A percentile compares a stretch with the other conserved stretches of the same genome.
These are phyloP conservation scores for Kazachstania psychrophila DNA, from an alignment of 805 yeast species.

Conservation along the genomic window DNA sequence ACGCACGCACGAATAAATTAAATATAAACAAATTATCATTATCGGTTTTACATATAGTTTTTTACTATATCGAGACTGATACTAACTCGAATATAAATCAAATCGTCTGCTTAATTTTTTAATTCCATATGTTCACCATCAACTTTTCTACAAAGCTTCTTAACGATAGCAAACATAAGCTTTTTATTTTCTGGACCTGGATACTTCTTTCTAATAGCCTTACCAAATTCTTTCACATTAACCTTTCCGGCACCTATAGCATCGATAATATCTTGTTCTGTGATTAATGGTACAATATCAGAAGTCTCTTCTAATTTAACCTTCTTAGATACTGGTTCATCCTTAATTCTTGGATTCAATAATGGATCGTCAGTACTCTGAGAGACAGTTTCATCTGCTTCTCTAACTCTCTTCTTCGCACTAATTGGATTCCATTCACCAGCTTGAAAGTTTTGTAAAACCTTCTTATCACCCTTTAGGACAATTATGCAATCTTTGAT, in stretches of 20 bases:
- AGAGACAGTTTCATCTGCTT: slow-evolving; percentile 2
- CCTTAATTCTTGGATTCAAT: slow-evolving; percentile 2
- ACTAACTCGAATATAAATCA: too few relatives aligned
- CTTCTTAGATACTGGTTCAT: slow-evolving; percentile 32
- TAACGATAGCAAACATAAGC: slow-evolving; percentile 25
- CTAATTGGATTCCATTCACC: slow-evolving; percentile 77
- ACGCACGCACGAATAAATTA: too few relatives aligned
- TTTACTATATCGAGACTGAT: too few relatives aligned
- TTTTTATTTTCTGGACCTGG: slow-evolving; percentile 27
- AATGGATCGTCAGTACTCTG: slow-evolving; percentile 1
- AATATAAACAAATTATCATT: too few relatives aligned
- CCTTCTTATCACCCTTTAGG: slow-evolving; percentile 52
- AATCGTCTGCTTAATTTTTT: slow-evolving; percentile 10
- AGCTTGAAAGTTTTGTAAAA: slow-evolving; percentile 56
- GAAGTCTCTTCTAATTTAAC: slow-evolving; percentile 29
- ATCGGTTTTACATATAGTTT: too few relatives aligned
- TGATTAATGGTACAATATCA: slow-evolving; percentile 34
- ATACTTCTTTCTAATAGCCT: slow-evolving; percentile 47
- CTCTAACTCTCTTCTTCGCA: slow-evolving; percentile 32
- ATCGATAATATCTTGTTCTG: slow-evolving; percentile 61
- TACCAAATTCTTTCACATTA: slow-evolving; percentile 50
- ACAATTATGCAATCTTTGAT: slow-evolving; percentile 47
- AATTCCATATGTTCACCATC: slow-evolving; percentile 27
- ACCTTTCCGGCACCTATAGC: slow-evolving; percentile 38
- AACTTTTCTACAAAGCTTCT: slow-evolving; percentile 25